Base-by-base conservation (phyloP, 176 grass and related monocot genomes). In the Triticum turgidum region DNA sequence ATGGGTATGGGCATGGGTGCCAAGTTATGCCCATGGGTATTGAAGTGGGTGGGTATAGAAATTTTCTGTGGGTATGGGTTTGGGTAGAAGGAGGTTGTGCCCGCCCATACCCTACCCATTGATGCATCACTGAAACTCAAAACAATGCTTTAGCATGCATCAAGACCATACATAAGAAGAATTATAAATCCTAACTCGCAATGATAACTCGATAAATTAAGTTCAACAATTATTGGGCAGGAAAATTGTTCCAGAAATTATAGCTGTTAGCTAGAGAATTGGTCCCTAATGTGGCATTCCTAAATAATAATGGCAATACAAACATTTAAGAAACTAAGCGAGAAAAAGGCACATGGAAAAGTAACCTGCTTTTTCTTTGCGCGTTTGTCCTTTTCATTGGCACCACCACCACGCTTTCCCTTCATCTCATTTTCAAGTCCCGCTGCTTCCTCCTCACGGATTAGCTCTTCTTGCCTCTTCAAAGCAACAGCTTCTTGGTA, bases 391-490 rank as follows among this genome's bases (percentile, higher is more conserved):
- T 94, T 98, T 73, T 98, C 96, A 38, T 67, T 83, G 18, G 35
- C 63, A 77, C 82, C 80, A 71, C 89, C 80, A 20, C 67, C 44
- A 52, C 87, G 86, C 67, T 95, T 95, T 58, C 90, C 90, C 83
- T 91, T 99, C 37, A 61, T 81, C 54, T 92, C 92, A 83, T 89
- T 90, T 89, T 96, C 90, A 75, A 91, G 87, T 29, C 87, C 89
- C 21, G 94, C 97, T 52, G 84, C 94, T 71, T 99, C 97, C 83
- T 99, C 97, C 78, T 99, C 97, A 49, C 94, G 94, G 90, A 99
- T 99, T 44, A 99, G 85, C 61, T 99, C 94, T 77, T 99, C 97
- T 79, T 99, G 97, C 81, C 97, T 99, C 83, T 88, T 99, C 68
- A 96, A 90, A 79, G 94, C 92, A 90, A 99, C 94, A 66, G 89